Base-by-base conservation (phyloP, 495 filamentous ascomycete genomes). In the Immersiella caudata region DNA sequence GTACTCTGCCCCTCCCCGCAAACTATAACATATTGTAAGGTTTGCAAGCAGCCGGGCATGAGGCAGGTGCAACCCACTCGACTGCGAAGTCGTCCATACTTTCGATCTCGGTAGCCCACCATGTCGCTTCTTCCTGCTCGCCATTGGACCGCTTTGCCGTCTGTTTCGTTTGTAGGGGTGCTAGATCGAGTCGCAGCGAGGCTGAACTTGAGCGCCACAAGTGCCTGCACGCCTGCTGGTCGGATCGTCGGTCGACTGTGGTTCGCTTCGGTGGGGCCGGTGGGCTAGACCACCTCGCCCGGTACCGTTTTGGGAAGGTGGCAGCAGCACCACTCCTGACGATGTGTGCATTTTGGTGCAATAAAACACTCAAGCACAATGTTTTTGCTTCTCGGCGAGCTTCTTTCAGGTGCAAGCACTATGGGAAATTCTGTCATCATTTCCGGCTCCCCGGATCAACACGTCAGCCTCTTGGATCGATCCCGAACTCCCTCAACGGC, bases 291-390 rank as follows among this genome's bases (percentile, higher is more conserved):
- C 49, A 51, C 29, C 27, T 58, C 63, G 20, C 54, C 63, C 20
- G 52, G 22, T 18, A 26, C 51, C 63, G 51, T 21, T 65, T 64
- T 33, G 63, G 63, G 63, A 65, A 65, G 63, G 63, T 65, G 63
- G 63, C 54, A 66, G 57, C 55, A 60, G 46, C 46, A 49, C 26
- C 56, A 33, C 36, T 18, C 14, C 33, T 29, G 20, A 35, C 57
- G 64, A 58, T 56, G 27, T 18, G 40, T 46, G 40, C 40, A 46
- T 65, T 65, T 35, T 35, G 62, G 54, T 25, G 29, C 50, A 65
- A 65, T 65, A 57, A 65, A 65, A 20, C 62, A 36, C 50, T 46
- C 40, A 22, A 65, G 18, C 24, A 46, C 26, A 22, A 54, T 22
- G 12, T 25, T 57, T 64, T 56, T 36, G n/a, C 49, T 50, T 20